Evolutionary conservation across 768 basidiomycete genomes (phyloP).

Genomic region (Calocybe cyanea): DNA sequence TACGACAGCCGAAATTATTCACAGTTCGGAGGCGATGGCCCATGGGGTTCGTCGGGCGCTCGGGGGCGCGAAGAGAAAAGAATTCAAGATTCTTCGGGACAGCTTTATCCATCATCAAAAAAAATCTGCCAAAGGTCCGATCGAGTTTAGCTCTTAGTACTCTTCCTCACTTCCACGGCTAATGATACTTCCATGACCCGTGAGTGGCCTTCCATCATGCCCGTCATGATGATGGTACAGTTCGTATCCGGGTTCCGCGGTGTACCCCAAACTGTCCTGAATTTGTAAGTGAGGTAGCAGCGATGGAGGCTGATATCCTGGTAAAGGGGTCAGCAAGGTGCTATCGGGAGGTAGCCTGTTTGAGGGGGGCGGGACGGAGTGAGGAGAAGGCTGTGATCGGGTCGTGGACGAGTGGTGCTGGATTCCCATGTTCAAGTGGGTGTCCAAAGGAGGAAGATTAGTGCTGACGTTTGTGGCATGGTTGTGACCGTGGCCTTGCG

Average conservation of each 20-base stretch:
- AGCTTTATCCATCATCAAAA: no score
- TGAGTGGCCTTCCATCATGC: constrained; percentile 34
- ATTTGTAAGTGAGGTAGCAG: constrained; percentile 30
- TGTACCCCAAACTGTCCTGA: constrained; percentile 19
- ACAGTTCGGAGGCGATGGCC: no score
- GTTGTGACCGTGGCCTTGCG: constrained; percentile 12
- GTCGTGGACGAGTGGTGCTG: constrained; percentile 15
- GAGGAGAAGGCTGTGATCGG: constrained; percentile 21
- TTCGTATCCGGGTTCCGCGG: constrained; percentile 27
- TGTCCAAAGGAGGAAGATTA: constrained; percentile 27
- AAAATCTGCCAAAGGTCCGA: no score
- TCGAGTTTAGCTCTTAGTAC: constrained; percentile 10
- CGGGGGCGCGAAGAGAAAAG: no score
- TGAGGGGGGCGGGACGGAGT: constrained; percentile 19
- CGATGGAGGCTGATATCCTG: constrained; percentile 49
- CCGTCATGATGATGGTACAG: constrained; percentile 33
- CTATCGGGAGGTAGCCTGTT: constrained; percentile 58
- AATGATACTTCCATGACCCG: constrained; percentile 33
- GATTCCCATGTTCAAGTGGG: constrained; percentile 15
- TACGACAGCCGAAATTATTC: no score
- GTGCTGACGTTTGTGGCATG: constrained; percentile 4
- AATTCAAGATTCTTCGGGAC: no score
- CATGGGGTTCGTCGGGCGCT: no score
- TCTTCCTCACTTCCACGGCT: constrained; percentile 29
- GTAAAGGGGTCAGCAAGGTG: constrained; percentile 69